phyloP scores from a whole-genome alignment of 2,329 filamentous ascomycete species.

The Fusarium irregulare region DNA sequence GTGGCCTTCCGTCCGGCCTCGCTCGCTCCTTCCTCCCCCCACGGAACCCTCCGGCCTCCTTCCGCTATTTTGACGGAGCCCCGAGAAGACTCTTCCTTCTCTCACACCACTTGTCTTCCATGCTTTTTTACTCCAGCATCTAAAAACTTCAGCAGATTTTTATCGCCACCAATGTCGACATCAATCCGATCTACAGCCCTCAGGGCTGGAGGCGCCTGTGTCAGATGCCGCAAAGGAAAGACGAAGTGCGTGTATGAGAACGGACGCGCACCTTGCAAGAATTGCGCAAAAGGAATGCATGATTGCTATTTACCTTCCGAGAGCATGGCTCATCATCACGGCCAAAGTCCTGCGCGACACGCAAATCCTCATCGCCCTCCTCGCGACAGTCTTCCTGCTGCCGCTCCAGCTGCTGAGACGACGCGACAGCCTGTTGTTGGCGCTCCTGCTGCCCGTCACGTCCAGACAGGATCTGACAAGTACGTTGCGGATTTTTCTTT shows the following conservation, averaged over 20 bases:
- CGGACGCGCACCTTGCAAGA: constrained; percentile 70
- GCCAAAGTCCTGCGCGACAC: constrained; percentile 66
- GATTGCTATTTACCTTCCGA: constrained; percentile 72
- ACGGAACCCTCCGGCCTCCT: constrained; percentile 40
- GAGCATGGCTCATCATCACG: constrained; percentile 69
- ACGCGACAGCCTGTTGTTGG: constrained; percentile 57
- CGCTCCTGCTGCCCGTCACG: constrained; percentile 60
- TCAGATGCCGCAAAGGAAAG: constrained; percentile 72
- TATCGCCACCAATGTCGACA: constrained; percentile 53
- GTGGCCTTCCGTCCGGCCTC: constrained; percentile 39
- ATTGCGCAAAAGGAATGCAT: constrained; percentile 72
- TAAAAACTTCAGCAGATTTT: background rate
- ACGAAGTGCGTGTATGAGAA: constrained; percentile 74
- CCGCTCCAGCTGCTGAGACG: constrained; percentile 59
- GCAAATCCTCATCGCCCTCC: constrained; percentile 61
- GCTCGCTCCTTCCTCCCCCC: constrained; percentile 29
- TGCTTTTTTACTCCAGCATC: background rate
- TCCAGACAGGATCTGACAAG: constrained; percentile 64
- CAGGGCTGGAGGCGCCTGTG: constrained; percentile 69
- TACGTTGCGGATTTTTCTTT: constrained; percentile 54
- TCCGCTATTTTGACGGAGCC: constrained; percentile 37
- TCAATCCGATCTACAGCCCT: constrained; percentile 68
- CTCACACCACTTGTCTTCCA: constrained; percentile 17
- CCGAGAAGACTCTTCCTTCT: constrained; percentile 34
- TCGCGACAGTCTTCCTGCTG: constrained; percentile 66